A percentile compares a stretch with the other conserved stretches of the same genome.
These are phyloP conservation scores for Cryptosporidium parvum DNA, from an alignment of 169 alveolate genomes.

Conservation along the genomic window DNA sequence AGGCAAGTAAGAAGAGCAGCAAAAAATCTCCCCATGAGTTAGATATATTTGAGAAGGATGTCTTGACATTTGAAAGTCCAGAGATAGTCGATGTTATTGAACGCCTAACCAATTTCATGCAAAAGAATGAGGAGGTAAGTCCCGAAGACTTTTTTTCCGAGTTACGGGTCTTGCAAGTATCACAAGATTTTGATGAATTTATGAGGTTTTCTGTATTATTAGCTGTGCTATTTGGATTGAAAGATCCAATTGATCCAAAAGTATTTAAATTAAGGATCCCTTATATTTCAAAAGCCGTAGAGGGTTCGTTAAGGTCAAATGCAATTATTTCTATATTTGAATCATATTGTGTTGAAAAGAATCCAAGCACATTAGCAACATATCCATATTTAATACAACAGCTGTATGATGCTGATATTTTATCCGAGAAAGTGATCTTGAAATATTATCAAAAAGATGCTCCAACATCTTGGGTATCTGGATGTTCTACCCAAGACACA, in stretches of 20 bases:
- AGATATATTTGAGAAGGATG: conserved; percentile 76
- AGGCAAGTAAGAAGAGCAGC: conserved; percentile 35
- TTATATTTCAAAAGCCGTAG: conserved; percentile 80
- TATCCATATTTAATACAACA: conserved; percentile 87
- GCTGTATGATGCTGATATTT: conserved; percentile 84
- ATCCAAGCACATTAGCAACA: conserved; percentile 80
- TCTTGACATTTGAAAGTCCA: conserved; percentile 82
- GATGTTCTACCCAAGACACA: conserved; percentile 78
- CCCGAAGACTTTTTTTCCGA: conserved; percentile 88
- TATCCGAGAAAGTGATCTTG: conserved; percentile 84
- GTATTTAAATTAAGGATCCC: conserved; percentile 81
- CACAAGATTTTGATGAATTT: conserved; percentile 89
- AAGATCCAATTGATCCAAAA: conserved; percentile 63
- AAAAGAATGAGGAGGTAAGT: conserved; percentile 79
- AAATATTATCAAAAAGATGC: conserved; percentile 73
- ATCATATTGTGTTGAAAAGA: conserved; percentile 82
- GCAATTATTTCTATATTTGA: conserved; percentile 86
- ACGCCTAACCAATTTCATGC: conserved; percentile 81
- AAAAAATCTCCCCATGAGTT: conserved; percentile 25
- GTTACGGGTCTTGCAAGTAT: conserved; percentile 90
- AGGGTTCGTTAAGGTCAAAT: conserved; percentile 82
- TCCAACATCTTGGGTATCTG: conserved; percentile 46
- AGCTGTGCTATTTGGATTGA: conserved; percentile 77
- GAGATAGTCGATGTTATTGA: conserved; percentile 86
- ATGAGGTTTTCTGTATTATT: conserved; percentile 83